These are phyloP conservation scores for Leishmania arabica DNA, from an alignment of 208 protist genomes.

Conservation along the genomic window DNA sequence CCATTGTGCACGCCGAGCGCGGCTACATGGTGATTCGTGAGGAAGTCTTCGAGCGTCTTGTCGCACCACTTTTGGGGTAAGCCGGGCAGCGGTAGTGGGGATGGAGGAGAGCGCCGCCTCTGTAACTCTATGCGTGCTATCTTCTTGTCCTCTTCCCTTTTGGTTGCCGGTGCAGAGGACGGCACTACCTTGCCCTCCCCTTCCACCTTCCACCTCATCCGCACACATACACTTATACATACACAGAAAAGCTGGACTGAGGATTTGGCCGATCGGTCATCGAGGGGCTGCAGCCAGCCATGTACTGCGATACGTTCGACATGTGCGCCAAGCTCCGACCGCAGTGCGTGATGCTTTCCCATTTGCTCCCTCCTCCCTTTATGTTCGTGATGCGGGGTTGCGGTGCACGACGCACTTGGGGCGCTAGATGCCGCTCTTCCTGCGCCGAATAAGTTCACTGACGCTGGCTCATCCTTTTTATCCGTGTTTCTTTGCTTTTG, in stretches of 20 bases:
- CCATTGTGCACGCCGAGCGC: conserved; percentile 64
- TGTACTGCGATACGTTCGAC: neutral
- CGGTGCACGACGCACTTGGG: neutral
- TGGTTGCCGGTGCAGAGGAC: neutral
- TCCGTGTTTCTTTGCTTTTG: neutral
- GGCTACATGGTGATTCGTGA: conserved; percentile 67
- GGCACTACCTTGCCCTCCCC: neutral
- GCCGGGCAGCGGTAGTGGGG: neutral
- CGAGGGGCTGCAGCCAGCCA: neutral
- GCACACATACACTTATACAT: neutral
- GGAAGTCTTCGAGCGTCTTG: conserved; percentile 69
- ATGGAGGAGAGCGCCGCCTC: neutral
- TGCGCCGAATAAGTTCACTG: neutral
- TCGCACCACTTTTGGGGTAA: conserved; percentile 39
- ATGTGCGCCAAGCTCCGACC: neutral
- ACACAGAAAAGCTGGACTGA: neutral
- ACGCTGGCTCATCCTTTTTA: neutral
- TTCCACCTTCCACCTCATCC: neutral
- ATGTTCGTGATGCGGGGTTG: neutral
- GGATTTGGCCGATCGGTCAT: neutral
- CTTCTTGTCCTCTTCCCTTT: neutral
- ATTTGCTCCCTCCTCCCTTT: neutral
- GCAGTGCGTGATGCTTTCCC: neutral
- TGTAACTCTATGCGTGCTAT: neutral
- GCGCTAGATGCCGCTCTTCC: neutral